A percentile compares a stretch with the other conserved stretches of the same genome.
Evolutionary conservation across 768 basidiomycete genomes (phyloP).

Genomic region (Trichaptum fuscoviolaceum): DNA sequence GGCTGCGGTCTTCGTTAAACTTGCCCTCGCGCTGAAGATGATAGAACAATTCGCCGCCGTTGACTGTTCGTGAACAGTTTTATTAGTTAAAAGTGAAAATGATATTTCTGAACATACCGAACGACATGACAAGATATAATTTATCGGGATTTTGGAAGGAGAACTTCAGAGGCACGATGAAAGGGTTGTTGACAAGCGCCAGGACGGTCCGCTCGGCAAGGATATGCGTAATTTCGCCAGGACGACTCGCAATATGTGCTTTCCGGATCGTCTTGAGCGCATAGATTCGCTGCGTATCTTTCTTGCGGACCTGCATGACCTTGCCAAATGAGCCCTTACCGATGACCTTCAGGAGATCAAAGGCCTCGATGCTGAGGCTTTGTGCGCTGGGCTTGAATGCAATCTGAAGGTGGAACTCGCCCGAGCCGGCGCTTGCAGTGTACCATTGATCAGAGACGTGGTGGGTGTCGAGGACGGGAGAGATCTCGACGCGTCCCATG

Average conservation of each 20-base stretch:
- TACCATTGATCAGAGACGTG: slow-evolving; percentile 91
- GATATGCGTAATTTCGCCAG: slow-evolving; percentile 97
- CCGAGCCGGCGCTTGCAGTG: slow-evolving; percentile 72
- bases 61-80: slow-evolving; percentile 45
- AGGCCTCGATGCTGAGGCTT: slow-evolving; percentile 89
- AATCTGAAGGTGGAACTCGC: slow-evolving; percentile 94
- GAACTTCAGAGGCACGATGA: slow-evolving; percentile 98
- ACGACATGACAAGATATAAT: slow-evolving; percentile 95
- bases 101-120: slow-evolving; percentile 45
- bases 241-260: slow-evolving; percentile 93
- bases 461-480: slow-evolving; percentile 75
- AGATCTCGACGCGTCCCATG: slow-evolving; percentile 88
- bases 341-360: slow-evolving; percentile 96
- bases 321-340: slow-evolving; percentile 98
- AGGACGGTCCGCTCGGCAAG: slow-evolving; percentile 95
- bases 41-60: slow-evolving; percentile 97
- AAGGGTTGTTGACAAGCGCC: slow-evolving; percentile 96
- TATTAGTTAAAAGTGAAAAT: slow-evolving; percentile 7
- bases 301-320: slow-evolving; percentile 99
- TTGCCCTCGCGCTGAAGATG: slow-evolving; percentile 95
- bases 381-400: slow-evolving; percentile 86
- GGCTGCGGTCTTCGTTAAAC: slow-evolving; percentile 88
- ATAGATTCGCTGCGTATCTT: slow-evolving; percentile 96
- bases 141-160: slow-evolving; percentile 99
- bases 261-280: slow-evolving; percentile 98